phyloP scores from a whole-genome alignment of 305 asterid genomes.

The Fraxinus ornus region DNA sequence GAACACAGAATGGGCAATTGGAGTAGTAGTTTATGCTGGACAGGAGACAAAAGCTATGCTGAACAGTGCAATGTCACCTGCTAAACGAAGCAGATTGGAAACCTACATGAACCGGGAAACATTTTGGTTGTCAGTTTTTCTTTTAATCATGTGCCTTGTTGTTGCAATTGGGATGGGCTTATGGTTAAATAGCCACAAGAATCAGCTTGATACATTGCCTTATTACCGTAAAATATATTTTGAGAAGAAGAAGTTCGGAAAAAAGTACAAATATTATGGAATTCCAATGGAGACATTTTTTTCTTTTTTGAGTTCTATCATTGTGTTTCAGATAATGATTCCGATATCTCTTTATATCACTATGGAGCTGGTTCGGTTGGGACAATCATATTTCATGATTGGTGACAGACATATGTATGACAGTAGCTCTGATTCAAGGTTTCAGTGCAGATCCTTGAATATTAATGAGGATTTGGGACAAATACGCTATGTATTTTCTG shows the following conservation, averaged over 20 bases:
- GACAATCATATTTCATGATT: conserved; percentile 97
- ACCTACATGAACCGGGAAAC: conserved; percentile 95
- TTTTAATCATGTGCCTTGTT: conserved; percentile 77
- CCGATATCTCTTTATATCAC: conserved; percentile 97
- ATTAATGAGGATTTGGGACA: conserved; percentile 99
- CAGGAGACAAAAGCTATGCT: conserved; percentile 98
- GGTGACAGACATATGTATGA: conserved; percentile 89
- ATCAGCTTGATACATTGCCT: conserved; percentile 77
- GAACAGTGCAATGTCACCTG: conserved; percentile 85
- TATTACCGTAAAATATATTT: conserved; percentile 77
- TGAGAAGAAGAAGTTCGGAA: conserved; percentile 51
- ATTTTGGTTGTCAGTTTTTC: conserved; percentile 85
- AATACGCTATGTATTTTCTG: conserved; percentile 86
- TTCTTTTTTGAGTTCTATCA: conserved; percentile 89
- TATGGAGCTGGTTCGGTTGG: conserved; percentile 97
- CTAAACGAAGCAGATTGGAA: conserved; percentile 95
- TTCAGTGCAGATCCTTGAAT: conserved; percentile 97
- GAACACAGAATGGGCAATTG: conserved; percentile 93
- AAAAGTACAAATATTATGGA: conserved; percentile 74
- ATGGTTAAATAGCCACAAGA: conserved; percentile 70
- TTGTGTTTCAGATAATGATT: conserved; percentile 98
- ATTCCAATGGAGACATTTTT: conserved; percentile 91
- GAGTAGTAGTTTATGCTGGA: conserved; percentile 97
- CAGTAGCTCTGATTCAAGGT: conserved; percentile 67
- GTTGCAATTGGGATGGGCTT: conserved; percentile 87